phyloP scores from a whole-genome alignment of 177 flowering plant species.

The Telopea speciosissima region DNA sequence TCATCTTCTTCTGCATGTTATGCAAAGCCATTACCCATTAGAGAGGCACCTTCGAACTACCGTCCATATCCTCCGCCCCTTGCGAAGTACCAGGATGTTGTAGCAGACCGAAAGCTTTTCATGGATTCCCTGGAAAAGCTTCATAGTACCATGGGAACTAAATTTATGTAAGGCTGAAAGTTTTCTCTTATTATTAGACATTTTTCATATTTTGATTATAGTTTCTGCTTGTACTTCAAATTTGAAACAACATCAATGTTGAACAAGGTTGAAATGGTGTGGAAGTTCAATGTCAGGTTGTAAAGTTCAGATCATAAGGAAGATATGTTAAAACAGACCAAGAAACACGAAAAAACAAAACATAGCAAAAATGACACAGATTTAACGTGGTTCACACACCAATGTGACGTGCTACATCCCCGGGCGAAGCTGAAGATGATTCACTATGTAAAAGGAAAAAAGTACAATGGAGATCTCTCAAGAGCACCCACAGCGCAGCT shows the following conservation, averaged over 20 bases:
- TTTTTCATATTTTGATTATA: neutral
- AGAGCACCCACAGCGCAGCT: too few species aligned
- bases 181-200: neutral
- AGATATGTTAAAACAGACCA: too few species aligned
- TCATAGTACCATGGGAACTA: constrained; percentile 64
- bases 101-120: constrained; percentile 37
- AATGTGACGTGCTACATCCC: too few species aligned
- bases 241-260: neutral
- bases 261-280: neutral
- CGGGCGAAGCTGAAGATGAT: too few species aligned
- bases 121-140: constrained; percentile 59
- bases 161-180: constrained; percentile 56
- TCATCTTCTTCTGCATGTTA: constrained; percentile 31
- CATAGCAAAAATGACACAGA: too few species aligned
- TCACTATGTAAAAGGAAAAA: too few species aligned
- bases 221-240: neutral
- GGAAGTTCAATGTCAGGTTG: neutral
- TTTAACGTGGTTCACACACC: too few species aligned
- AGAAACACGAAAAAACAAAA: too few species aligned
- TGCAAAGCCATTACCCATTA: constrained; percentile 21
- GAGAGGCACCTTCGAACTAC: constrained; percentile 19
- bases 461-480: too few species aligned
- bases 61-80: constrained; percentile 45
- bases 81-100: constrained; percentile 57
- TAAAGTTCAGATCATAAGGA: neutral